Evolutionary conservation across 352 stramenopile species (phyloP), one percentile per base, ranked within the genome.

Genomic region (Aphanomyces cochlioides): DNA sequence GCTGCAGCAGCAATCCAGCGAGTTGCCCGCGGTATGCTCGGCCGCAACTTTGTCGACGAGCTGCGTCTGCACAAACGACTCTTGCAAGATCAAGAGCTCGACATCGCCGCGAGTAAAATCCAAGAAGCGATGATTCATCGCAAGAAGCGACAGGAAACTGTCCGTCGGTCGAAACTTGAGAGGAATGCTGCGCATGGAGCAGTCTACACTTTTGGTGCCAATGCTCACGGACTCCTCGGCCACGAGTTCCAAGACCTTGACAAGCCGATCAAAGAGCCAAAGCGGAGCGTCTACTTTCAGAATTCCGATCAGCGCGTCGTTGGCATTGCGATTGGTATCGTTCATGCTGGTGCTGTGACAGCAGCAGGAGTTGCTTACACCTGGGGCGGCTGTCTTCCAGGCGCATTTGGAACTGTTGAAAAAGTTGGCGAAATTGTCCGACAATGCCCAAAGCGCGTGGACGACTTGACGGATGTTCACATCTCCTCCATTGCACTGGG

Each of bases 141-240:
- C 47, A 90, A 88, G 72, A 85, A 88, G 69, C 83, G 78, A 15
- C 78, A 80, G 15, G 84, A 90, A n/a, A 77, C 68, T 10, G 74
- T 92, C 69, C 80, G 79, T 13, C 79, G 86, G 58, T 80, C 83
- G 39, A 90, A 90, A 65, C 83, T 92, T 47, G 84, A 90, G 63
- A 77, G 81, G 45, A 90, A 89, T 39, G 80, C 84, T 12, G 81
- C 85, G 36, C 82, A 89, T 53, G 84, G 84, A 12, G 84, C 84
- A 5, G 64, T 92, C 17, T 92, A 92, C 67, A 84, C 81, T 8
- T 92, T 89, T 67, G 84, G 84, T 3, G 75, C 81, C 5, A 90
- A 92, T 50, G 41, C 58, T 2, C 74, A 83, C 64, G 84, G 81
- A 0, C 80, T 90, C 19, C 69, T 92, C 4, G 82, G 77, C 0